Percentiles rank a stretch among this genome's conserved stretches.
Conservation (phyloP, 2,329 filamentous ascomycete genomes). For the Emmonsiellopsis sp. region DNA sequence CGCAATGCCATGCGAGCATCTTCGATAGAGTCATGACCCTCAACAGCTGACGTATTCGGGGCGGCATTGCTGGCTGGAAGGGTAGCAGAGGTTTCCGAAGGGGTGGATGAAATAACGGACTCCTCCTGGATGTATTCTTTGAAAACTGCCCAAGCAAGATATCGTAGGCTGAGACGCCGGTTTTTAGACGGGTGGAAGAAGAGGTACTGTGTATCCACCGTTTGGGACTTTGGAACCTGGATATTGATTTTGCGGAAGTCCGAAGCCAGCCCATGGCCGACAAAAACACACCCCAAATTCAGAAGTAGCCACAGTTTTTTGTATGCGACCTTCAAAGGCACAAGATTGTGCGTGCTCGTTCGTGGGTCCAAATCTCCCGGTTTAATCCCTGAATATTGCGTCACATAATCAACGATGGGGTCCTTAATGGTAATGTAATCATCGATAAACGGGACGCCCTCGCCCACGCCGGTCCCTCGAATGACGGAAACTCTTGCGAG, state of each 20-base stretch:
- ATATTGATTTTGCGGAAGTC: constrained; percentile 99
- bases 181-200: constrained; percentile 75
- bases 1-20: constrained; percentile 86
- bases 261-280: constrained; percentile 86
- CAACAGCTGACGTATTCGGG: constrained; percentile 13
- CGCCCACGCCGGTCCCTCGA: constrained; percentile 64
- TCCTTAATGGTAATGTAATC: constrained; percentile 93
- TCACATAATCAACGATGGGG: constrained; percentile 89
- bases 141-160: constrained; percentile 82
- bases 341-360: constrained; percentile 70
- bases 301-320: constrained; percentile 97
- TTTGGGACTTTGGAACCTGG: constrained; percentile 78
- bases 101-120: constrained; percentile 31
- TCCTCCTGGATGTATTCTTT: constrained; percentile 90
- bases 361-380: constrained; percentile 73
- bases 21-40: constrained; percentile 82
- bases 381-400: constrained; percentile 85
- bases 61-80: constrained; percentile 6
- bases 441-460: constrained; percentile 86
- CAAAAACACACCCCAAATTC: constrained; percentile 86
- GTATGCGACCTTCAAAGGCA: constrained; percentile 84
- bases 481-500: constrained; percentile 90
- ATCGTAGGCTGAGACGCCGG: constrained; percentile 83
- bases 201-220: constrained; percentile 87
- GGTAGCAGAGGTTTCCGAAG: neutral